These are phyloP conservation scores for Boletus patriciae DNA, from an alignment of 768 basidiomycete genomes.

Conservation along the genomic window DNA sequence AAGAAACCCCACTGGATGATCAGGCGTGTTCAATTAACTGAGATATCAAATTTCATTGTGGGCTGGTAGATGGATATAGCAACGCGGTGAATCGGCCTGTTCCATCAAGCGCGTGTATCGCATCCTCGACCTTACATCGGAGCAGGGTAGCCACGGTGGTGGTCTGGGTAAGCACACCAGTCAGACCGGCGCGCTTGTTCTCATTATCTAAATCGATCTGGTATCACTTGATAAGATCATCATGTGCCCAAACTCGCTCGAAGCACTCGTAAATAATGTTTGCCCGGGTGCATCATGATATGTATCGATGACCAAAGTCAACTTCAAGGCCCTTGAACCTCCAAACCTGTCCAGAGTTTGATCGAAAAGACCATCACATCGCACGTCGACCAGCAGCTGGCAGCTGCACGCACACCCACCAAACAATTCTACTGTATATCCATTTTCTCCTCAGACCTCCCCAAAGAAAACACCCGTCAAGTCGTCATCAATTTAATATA, in stretches of 20 bases:
- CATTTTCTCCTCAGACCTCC: neutral
- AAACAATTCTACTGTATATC: too few species aligned
- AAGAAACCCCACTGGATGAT: too few species aligned
- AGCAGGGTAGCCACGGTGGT: constrained; percentile 48
- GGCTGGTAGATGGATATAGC: constrained; percentile 21
- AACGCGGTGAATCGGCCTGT: constrained; percentile 17
- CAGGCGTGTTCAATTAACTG: too few species aligned
- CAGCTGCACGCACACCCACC: too few species aligned
- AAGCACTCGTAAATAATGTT: constrained; percentile 47
- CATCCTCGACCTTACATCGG: constrained; percentile 53
- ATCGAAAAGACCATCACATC: too few species aligned
- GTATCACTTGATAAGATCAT: constrained; percentile 59
- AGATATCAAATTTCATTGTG: neutral
- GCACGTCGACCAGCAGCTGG: too few species aligned
- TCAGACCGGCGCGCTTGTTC: neutral
- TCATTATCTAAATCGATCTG: neutral
- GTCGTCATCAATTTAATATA: constrained; percentile 9
- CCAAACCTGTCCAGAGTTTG: too few species aligned
- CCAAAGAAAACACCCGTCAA: neutral
- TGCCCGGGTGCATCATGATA: constrained; percentile 56
- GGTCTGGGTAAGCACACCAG: constrained; percentile 44
- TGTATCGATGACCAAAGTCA: constrained; percentile 51
- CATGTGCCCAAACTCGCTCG: constrained; percentile 52
- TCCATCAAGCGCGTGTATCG: constrained; percentile 50
- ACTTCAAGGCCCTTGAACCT: constrained; percentile 58